Evolutionary conservation across 495 filamentous ascomycete genomes (phyloP), one percentile per base, ranked within the genome.

Genomic region (Pseudomonodictys pantanalensis): DNA sequence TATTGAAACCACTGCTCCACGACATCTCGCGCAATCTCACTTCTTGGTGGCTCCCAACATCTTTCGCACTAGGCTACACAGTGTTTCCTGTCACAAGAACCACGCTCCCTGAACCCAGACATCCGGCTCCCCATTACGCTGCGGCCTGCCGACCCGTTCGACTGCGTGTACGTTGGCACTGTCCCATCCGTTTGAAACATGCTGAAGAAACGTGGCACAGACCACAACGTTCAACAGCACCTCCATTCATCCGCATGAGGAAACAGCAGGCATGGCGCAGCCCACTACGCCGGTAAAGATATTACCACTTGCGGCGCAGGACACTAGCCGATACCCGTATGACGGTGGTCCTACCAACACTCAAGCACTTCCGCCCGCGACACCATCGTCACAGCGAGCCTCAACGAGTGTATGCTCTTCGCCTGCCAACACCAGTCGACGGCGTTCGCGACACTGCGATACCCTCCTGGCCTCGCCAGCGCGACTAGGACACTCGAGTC

Each of bases 401-500:
- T 11, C 41, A 35, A 9, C 28, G 8, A n/a, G 29, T n/a, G 43
- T 17, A 5, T 56, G 24, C 17, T 15, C 5, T 1, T 3, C 9
- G 17, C 33, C 12, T 6, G 58, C 58, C 10, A 62, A 62, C 22
- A 28, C 56, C 20, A 33, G 58, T 11, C 17, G 38, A n/a, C 58
- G 58, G 6, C 58, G 58, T 12, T 20, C 42, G 2, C 51, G 30
- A 3, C 24, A 30, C 6, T 12, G 7, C 11, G 29, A 51, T 0
- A 35, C 55, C 15, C 43, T 62, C 2, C 51, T 62, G 10, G 17
- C 15, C 30, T 62, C 58, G 3, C 58, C 58, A 1, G 51, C 58
- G 18, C 51, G 58, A 3, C 42, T 28, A 4, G 44, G 51, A n/a
- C 49, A 62, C 41, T 2, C 58, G n/a, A 56, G 25, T 11, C 51